phyloP scores from a whole-genome alignment of 2,329 filamentous ascomycete species.

The Aphanoascus verrucosus region DNA sequence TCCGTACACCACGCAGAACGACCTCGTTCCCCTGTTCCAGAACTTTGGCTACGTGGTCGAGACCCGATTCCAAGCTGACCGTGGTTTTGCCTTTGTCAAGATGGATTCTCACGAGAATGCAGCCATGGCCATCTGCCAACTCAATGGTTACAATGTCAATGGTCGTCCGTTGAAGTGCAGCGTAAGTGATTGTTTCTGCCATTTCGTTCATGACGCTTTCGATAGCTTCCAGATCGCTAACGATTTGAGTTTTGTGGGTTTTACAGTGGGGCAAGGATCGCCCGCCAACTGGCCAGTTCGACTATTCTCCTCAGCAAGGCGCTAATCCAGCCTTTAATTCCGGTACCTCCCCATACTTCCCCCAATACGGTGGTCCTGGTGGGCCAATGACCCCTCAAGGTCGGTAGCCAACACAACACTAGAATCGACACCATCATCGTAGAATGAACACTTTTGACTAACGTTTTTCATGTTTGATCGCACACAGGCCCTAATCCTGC shows the following conservation, averaged over 20 bases:
- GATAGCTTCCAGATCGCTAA: not conserved
- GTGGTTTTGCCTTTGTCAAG: conserved; percentile 97
- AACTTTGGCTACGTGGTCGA: conserved; percentile 98
- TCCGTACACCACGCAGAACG: conserved; percentile 92
- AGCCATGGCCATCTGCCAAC: conserved; percentile 94
- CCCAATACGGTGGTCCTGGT: conserved; percentile 73
- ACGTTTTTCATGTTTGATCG: not conserved
- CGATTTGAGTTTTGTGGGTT: conserved; percentile 19
- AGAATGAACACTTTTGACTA: not conserved
- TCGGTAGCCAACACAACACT: conserved; percentile 20
- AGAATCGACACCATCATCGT: conserved; percentile 27
- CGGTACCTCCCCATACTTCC: conserved; percentile 75
- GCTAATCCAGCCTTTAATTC: conserved; percentile 58
- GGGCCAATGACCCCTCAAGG: conserved; percentile 53
- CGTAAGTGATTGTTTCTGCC: conserved; percentile 52
- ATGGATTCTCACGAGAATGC: conserved; percentile 98
- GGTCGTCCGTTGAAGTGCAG: conserved; percentile 96
- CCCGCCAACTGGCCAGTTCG: conserved; percentile 70
- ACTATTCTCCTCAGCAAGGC: conserved; percentile 70
- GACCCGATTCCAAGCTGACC: conserved; percentile 94
- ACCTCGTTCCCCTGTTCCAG: conserved; percentile 94
- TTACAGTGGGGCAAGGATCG: conserved; percentile 96
- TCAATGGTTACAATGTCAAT: conserved; percentile 97
- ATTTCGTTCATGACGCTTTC: not conserved
- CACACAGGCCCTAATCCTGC: conserved; percentile 44